phyloP scores from a whole-genome alignment of 805 yeast species.

The Saccharomyces mikatae region DNA sequence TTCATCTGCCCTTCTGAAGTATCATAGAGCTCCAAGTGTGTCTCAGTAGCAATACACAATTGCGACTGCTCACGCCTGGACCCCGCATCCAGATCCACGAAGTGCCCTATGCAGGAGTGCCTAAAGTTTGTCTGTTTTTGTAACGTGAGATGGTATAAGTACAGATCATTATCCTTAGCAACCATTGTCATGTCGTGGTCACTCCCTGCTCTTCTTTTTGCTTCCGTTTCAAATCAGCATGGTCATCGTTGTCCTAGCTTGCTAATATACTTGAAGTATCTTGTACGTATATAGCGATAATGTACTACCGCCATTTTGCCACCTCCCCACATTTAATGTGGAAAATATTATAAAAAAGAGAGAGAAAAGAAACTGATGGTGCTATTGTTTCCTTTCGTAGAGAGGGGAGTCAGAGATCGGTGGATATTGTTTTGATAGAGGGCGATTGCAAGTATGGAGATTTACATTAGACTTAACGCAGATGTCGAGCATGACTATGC shows the following conservation, averaged over 20 bases:
- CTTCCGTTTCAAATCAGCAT: neutral
- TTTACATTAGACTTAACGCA: constrained; percentile 72
- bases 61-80: constrained; percentile 12
- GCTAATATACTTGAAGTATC: neutral
- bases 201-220: constrained; percentile 6
- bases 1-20: constrained; percentile 48
- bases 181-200: neutral
- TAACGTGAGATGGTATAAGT: constrained; percentile 66
- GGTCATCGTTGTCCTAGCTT: neutral
- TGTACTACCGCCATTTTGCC: neutral
- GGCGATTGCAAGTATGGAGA: constrained; percentile 15
- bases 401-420: neutral
- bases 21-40: constrained; percentile 32
- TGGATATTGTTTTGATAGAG: neutral
- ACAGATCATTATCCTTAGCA: constrained; percentile 20
- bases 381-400: neutral
- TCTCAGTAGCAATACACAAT: constrained; percentile 28
- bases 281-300: neutral
- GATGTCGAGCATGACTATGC: constrained; percentile 87
- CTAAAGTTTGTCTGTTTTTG: constrained; percentile 48
- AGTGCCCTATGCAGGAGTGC: constrained; percentile 58
- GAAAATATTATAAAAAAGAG: neutral
- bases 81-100: constrained; percentile 35
- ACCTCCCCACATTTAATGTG: neutral
- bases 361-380: neutral